Base-by-base conservation (phyloP, 2,329 filamentous ascomycete species). In the Pestalotiopsis fici region DNA sequence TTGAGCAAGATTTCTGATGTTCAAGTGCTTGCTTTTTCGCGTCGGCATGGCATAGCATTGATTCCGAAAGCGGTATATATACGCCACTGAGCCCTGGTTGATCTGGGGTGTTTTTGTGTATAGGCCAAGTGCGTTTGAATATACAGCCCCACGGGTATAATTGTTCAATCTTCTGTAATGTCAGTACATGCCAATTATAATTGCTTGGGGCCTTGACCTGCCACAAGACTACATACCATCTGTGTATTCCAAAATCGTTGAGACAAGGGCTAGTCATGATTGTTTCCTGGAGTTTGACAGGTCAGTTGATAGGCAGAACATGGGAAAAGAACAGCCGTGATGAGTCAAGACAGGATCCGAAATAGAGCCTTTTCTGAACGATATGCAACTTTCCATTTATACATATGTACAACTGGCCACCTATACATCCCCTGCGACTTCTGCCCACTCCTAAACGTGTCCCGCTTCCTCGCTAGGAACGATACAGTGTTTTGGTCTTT, bases 311-410 rank as follows among this genome's bases (percentile, higher is more conserved):
- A n/a, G n/a, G n/a, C n/a, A n/a, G n/a, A n/a, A n/a, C n/a, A n/a
- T 35, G 25, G 12, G 74, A 78, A 70, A 76, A 77, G 47, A 74
- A 76, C 57, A 11, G 43, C 18, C 18, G 43, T 50, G 7, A 50
- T 21, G 5, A 21, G 23, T 23, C 25, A 25, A 55, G 23, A n/a
- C 11, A 2, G 23, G 35, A 3, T 50, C 3, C 47, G 12, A 23
- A 12, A 37, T 12, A 15, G 31, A 35, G 31, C 31, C 31, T 35
- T 18, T 23, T 55, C 39, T 47, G 43, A 64, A 64, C 47, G 47
- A 56, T 56, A 56, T 64, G 28, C 39, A 28, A 64, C 54, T 64
- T 61, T 56, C 28, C 61, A 64, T 28, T 64, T 43, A 43, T 64
- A 64, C 61, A 64, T 64, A 64, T 64, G 39, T 64, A 64, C 61